Conservation (phyloP, 2,329 filamentous ascomycete genomes). For the Exserohilum turcica region DNA sequence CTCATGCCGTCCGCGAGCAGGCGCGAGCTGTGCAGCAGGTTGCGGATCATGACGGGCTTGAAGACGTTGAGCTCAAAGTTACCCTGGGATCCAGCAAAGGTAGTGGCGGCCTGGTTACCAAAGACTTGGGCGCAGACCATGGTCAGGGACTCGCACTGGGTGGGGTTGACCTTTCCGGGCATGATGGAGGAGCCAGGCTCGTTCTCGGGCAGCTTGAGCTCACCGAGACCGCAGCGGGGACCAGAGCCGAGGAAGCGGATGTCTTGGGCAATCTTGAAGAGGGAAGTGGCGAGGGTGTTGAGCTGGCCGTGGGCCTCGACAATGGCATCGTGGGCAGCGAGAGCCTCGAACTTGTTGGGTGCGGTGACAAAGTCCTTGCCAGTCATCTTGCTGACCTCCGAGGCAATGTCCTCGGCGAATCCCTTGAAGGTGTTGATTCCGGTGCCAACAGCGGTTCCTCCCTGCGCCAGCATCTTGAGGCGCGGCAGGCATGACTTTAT, state of each 20-base stretch:
- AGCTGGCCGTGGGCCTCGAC: conserved; percentile 92
- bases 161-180: conserved; percentile 99
- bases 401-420: conserved; percentile 90
- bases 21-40: conserved; percentile 88
- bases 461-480: conserved; percentile 86
- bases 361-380: conserved; percentile 93
- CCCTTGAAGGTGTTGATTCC: conserved; percentile 97
- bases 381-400: conserved; percentile 89
- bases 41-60: conserved; percentile 95
- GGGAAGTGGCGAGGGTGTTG: conserved; percentile 87
- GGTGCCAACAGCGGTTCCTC: conserved; percentile 94
- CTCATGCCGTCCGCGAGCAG: conserved; percentile 90
- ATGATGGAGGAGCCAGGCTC: conserved; percentile 98
- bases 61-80: conserved; percentile 99
- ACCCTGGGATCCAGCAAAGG: conserved; percentile 93
- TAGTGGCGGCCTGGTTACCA: conserved; percentile 92
- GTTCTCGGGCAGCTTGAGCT: conserved; percentile 93
- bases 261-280: conserved; percentile 98
- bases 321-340: conserved; percentile 93
- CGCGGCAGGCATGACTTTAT: conserved; percentile 82
- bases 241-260: conserved; percentile 96
- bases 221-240: conserved; percentile 91
- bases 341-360: conserved; percentile 98
- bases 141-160: conserved; percentile 95
- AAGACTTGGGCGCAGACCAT: conserved; percentile 99